These are phyloP conservation scores for Dendrobium chrysotoxum DNA, from an alignment of 106 monocot genomes.

Conservation along the genomic window DNA sequence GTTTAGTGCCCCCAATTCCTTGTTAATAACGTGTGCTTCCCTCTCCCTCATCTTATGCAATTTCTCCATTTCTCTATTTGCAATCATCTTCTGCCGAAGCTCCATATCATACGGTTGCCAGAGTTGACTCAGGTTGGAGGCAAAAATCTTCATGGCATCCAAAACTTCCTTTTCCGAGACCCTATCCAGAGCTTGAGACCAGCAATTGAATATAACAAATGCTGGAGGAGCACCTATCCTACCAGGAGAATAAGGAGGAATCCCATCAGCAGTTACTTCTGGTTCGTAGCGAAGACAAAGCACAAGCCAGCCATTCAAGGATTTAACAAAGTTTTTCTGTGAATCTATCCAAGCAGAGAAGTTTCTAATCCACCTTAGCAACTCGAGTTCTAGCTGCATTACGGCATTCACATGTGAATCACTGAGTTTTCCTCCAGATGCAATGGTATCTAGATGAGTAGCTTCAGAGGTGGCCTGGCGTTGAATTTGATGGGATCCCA, in stretches of 20 bases:
- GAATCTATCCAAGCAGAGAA: constrained; percentile 63
- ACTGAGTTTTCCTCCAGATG: constrained; percentile 23
- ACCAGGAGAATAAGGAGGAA: constrained; percentile 76
- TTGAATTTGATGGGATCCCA: constrained; percentile 46
- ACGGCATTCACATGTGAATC: constrained; percentile 24
- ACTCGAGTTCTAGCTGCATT: constrained; percentile 51
- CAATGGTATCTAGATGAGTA: constrained; percentile 30
- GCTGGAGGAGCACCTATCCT: constrained; percentile 78
- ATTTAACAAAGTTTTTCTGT: constrained; percentile 62
- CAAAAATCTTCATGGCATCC: constrained; percentile 51
- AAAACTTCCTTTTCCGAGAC: constrained; percentile 62
- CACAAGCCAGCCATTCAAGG: constrained; percentile 70
- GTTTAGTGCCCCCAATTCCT: constrained; percentile 44
- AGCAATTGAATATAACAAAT: constrained; percentile 75
- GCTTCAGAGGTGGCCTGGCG: constrained; percentile 32
- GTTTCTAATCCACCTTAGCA: constrained; percentile 57
- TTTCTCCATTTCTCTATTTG: constrained; percentile 42
- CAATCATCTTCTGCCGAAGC: constrained; percentile 27
- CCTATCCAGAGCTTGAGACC: constrained; percentile 69
- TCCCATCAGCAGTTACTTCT: constrained; percentile 51
- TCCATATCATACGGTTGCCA: constrained; percentile 45
- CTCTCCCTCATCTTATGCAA: constrained; percentile 31
- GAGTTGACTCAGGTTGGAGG: constrained; percentile 32
- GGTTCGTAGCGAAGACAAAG: constrained; percentile 50
- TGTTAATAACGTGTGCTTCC: constrained; percentile 44